These are phyloP conservation scores for Colletotrichum sp. DNA, from an alignment of 2,329 filamentous ascomycete genomes.

Conservation along the genomic window DNA sequence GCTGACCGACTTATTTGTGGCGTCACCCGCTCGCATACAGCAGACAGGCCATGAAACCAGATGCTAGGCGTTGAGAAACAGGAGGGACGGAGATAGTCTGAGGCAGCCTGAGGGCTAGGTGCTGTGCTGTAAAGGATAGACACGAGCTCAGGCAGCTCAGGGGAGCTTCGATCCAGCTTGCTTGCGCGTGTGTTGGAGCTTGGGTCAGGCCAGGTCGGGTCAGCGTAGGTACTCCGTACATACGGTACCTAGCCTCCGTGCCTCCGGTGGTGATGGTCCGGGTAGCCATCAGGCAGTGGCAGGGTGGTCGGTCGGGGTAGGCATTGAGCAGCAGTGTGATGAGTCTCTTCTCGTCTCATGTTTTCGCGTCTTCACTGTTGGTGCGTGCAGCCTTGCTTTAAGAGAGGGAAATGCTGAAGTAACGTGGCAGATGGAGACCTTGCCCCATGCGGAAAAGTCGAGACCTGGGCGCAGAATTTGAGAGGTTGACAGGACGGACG, in stretches of 20 bases:
- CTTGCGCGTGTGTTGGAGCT: slow-evolving; percentile 1
- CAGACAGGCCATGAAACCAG: slow-evolving; percentile 1
- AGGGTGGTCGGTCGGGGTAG: background rate
- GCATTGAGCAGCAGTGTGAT: slow-evolving; percentile 12
- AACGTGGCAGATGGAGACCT: slow-evolving; percentile 20
- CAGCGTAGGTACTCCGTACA: background rate
- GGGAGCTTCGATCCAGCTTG: background rate
- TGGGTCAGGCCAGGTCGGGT: background rate
- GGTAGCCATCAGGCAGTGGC: background rate
- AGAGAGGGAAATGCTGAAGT: slow-evolving; percentile 15
- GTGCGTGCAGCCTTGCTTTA: slow-evolving; percentile 18
- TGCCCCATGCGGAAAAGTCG: slow-evolving; percentile 14
- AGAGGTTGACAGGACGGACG: slow-evolving; percentile 13
- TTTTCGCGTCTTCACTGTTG: background rate
- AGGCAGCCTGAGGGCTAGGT: background rate
- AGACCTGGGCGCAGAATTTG: background rate
- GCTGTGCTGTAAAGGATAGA: background rate
- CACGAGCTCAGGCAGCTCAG: background rate
- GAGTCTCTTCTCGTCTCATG: slow-evolving; percentile 17
- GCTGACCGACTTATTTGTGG: slow-evolving; percentile 18
- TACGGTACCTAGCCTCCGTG: background rate
- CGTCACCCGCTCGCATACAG: slow-evolving; percentile 7
- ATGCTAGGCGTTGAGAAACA: background rate
- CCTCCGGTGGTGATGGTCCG: background rate
- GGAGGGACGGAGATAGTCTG: background rate